Base-by-base conservation (phyloP, 306 rosid genomes). In the Cicer judaicum region DNA sequence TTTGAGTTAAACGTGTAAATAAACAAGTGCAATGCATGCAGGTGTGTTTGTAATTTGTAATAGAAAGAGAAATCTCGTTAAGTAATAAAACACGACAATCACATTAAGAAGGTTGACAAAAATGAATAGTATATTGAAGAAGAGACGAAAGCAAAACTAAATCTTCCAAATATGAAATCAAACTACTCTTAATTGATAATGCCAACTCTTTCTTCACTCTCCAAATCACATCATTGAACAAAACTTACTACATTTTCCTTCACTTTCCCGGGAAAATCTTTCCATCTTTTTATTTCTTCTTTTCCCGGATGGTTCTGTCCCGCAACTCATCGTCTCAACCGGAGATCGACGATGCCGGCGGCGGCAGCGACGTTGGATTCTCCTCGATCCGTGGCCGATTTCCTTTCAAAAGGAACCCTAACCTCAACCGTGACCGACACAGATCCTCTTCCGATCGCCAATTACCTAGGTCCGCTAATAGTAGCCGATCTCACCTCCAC, bases 301-400 rank as follows among this genome's bases (percentile, higher is more conserved):
- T 18, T 8, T 10, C 29, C 8, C 11, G 63, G 1, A 93, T 91
- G 98, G 90, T 79, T 4, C 48, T 74, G 47, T 62, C 75, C 53
- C 94, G 97, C 67, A 87, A 75, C 80, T 47, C 93, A 8, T 79
- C 78, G 10, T 75, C 85, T 5, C 80, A 90, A 63, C 84, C 89
- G 14, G 87, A 84, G 86, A 79, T 73, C 83, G 91, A 87, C 50
- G 92, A 82, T 77, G 78, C 78, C 72, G 84, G 70, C 72, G 16
- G 10, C 7, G 46, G 68, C 8, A 64, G 62, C 79, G 94, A 89
- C 85, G 79, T 60, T 3, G 91, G 85, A 61, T 79, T 79, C 78
- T 87, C 77, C 78, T 86, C 96, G 86, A 87, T 87, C 84, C 97
- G 97, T 1, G 94, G 82, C 11, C 87, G 90, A 7, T 82, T 87